Percentiles rank a stretch among this genome's conserved stretches.
These are phyloP conservation scores for Aurantiochytrium sp. DNA, from an alignment of 108 stramenopile genomes.

Conservation along the genomic window DNA sequence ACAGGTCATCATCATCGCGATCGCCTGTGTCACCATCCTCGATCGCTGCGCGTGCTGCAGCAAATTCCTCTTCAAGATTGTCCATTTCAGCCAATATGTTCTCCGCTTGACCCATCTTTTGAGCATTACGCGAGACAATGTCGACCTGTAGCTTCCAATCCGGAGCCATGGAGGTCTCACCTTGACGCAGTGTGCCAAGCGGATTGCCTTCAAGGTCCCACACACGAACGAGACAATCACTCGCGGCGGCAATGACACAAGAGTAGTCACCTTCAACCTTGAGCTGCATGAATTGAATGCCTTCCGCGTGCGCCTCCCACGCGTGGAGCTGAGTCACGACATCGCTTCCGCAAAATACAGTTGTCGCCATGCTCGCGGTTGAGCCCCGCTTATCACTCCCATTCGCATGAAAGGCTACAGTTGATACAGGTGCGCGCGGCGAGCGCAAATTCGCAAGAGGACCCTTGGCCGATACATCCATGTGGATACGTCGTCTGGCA, in stretches of 20 bases:
- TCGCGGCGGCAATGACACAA: background rate
- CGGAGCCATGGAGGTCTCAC: background rate
- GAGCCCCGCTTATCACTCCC: no score
- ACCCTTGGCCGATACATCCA: background rate
- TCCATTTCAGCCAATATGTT: background rate
- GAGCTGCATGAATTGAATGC: background rate
- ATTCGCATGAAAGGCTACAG: background rate
- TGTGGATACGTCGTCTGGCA: background rate
- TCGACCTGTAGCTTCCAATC: background rate
- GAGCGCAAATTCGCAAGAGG: background rate
- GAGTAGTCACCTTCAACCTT: background rate
- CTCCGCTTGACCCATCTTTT: background rate
- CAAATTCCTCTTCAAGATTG: background rate
- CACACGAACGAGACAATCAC: background rate
- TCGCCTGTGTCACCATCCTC: background rate
- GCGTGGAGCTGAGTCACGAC: background rate
- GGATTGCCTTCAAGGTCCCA: background rate
- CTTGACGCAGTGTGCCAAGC: background rate
- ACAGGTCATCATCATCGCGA: background rate
- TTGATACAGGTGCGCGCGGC: background rate
- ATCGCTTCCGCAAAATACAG: background rate
- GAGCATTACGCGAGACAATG: background rate
- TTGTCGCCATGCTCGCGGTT: background rate
- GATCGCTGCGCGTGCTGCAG: background rate
- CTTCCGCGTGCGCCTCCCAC: background rate